phyloP scores from a whole-genome alignment of 2,329 filamentous ascomycete genomes.

The Pochonia chlamydosporia region DNA sequence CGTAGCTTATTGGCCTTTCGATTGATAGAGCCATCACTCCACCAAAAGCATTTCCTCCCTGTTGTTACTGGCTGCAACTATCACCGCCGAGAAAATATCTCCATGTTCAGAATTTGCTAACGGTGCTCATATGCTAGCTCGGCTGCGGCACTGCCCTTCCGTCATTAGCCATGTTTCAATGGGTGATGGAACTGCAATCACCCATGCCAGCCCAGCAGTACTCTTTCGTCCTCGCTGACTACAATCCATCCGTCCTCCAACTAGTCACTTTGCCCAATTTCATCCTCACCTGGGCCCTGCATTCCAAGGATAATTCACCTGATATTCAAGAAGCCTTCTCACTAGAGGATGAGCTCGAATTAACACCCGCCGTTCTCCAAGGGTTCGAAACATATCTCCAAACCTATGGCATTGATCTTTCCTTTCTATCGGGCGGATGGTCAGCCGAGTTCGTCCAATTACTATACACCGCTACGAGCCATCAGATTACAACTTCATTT shows the following conservation, averaged over 20 bases:
- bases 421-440: slow-evolving; percentile 73
- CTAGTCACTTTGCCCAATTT: slow-evolving; percentile 78
- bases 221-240: slow-evolving; percentile 67
- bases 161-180: slow-evolving; percentile 65
- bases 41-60: no score
- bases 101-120: slow-evolving; percentile 9
- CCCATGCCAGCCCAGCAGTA: slow-evolving; percentile 23
- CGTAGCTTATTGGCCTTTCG: slow-evolving; percentile 16
- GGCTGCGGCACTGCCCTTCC: slow-evolving; percentile 76
- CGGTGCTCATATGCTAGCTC: slow-evolving; percentile 42
- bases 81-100: neutral
- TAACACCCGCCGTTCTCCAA: slow-evolving; percentile 50
- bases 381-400: slow-evolving; percentile 53
- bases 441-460: slow-evolving; percentile 57
- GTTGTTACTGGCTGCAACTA: neutral
- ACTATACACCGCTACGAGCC: slow-evolving; percentile 33
- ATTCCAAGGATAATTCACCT: slow-evolving; percentile 26
- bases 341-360: slow-evolving; percentile 56
- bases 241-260: slow-evolving; percentile 71
- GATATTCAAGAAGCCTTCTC: slow-evolving; percentile 40
- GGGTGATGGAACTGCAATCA: slow-evolving; percentile 32
- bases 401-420: slow-evolving; percentile 47
- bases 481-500: neutral
- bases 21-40: neutral
- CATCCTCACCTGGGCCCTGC: slow-evolving; percentile 61